These are phyloP conservation scores for Solanum hybrid DNA, from an alignment of 305 asterid species.

Conservation along the genomic window DNA sequence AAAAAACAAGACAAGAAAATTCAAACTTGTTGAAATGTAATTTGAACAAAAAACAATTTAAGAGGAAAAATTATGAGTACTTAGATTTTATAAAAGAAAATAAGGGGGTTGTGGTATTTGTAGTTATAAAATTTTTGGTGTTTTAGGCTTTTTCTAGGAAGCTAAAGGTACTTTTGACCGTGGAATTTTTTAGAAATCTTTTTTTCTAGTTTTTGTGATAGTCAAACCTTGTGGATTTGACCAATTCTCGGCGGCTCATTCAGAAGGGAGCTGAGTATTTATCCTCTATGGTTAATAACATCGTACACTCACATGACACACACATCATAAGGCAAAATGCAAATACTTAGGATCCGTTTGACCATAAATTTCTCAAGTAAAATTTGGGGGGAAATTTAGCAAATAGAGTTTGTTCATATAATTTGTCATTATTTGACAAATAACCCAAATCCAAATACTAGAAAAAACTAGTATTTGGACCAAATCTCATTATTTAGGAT, in stretches of 20 bases:
- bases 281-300: constrained; percentile 9
- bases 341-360: no score
- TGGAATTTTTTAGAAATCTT: constrained; percentile 43
- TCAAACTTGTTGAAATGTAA: background rate
- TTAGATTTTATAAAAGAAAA: background rate
- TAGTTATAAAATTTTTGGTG: background rate
- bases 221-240: constrained; percentile 89
- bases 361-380: no score
- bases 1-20: background rate
- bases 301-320: background rate
- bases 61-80: background rate
- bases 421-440: no score
- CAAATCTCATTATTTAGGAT: no score
- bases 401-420: no score
- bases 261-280: constrained; percentile 11
- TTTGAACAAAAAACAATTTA: background rate
- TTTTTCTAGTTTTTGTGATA: constrained; percentile 5
- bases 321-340: background rate
- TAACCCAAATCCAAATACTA: no score
- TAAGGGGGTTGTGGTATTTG: background rate
- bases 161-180: background rate
- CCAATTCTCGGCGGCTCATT: constrained; percentile 67
- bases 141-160: constrained; percentile 14
- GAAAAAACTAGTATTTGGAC: no score
- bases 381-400: no score